These are phyloP conservation scores for Clarireedia hainanense DNA, from an alignment of 2,329 filamentous ascomycete genomes.

Conservation along the genomic window DNA sequence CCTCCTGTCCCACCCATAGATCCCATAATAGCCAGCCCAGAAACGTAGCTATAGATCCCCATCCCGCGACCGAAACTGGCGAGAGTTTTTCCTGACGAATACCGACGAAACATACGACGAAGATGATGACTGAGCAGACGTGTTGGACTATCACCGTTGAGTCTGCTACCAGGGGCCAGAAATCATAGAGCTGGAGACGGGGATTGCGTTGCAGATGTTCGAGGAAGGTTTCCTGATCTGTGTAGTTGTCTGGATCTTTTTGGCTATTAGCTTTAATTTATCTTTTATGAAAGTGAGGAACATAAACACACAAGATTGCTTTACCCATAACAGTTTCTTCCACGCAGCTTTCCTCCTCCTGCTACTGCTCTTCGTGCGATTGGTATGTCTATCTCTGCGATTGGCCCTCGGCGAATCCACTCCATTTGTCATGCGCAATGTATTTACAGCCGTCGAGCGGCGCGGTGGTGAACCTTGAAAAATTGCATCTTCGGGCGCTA, in stretches of 20 bases:
- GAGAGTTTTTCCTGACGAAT: conserved; percentile 85
- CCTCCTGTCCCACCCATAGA: conserved; percentile 72
- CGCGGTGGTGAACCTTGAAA: conserved; percentile 54
- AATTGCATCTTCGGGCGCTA: conserved; percentile 81
- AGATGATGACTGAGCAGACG: conserved; percentile 89
- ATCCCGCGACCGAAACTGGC: conserved; percentile 80
- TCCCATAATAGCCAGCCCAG: conserved; percentile 90
- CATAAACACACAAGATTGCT: conserved; percentile 68
- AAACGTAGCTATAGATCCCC: conserved; percentile 74
- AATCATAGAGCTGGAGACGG: conserved; percentile 88
- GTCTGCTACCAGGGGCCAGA: conserved; percentile 93
- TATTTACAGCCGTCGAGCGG: conserved; percentile 31
- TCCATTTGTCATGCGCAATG: conserved; percentile 29
- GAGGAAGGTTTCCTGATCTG: conserved; percentile 91
- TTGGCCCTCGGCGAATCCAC: conserved; percentile 12
- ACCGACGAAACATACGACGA: conserved; percentile 85
- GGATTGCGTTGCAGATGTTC: conserved; percentile 94
- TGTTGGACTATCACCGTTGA: conserved; percentile 96
- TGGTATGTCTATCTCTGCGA: conserved; percentile 22
- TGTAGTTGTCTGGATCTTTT: conserved; percentile 97
- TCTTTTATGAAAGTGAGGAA: not conserved
- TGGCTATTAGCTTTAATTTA: not conserved
- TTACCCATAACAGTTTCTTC: conserved; percentile 98
- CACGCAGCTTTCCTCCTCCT: conserved; percentile 64
- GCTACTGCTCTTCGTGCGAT: conserved; percentile 40